Base-by-base conservation (phyloP, 768 basidiomycete genomes). In the Russula abietina region DNA sequence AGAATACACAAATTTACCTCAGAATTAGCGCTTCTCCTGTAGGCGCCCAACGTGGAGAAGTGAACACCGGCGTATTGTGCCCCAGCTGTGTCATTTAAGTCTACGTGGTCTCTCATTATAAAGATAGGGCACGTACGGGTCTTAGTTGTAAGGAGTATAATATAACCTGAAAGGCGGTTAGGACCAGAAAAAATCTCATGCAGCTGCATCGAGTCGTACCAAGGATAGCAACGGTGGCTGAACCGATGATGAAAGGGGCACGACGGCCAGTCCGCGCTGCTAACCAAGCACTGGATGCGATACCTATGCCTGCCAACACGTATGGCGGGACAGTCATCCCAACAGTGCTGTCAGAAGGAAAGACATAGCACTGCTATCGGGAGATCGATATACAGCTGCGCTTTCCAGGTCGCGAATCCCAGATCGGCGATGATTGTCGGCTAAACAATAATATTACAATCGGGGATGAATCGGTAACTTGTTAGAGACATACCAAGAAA, bases 291-390 rank as follows among this genome's bases (percentile, higher is more conserved):
- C 78, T 79, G 12, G 64, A 66, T 74, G 77, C 79, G 64, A 84
- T 81, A 3, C 79, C 78, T 17, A 84, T 49, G 58, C 75, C 72
- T 16, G 83, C 82, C 22, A 84, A 70, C 0, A 73, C 73, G 58
- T 85, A 81, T 4, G 85, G 84, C n/a, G 84, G 83, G 0, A 84
- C 77, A 0, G 82, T 82, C 77, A 86, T 75, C 55, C 82, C 83
- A 59, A 64, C 19, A 26, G 33, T 6, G 22, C 12, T 1, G 26
- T 48, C 10, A 43, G 22, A 69, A 24, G 14, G 14, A 52, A 7
- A 22, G 1, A 43, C 2, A 36, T 1, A 10, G 4, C 12, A 57
- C 24, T 32, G 5, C n/a, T 51, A 58, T 45, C 6, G 5, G 10
- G 30, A 19, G 51, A n/a, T 41, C 16, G 11, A 4, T 55, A 78